These are phyloP conservation scores for Globisporangium camurandrum DNA, from an alignment of 352 stramenopile species.

Conservation along the genomic window DNA sequence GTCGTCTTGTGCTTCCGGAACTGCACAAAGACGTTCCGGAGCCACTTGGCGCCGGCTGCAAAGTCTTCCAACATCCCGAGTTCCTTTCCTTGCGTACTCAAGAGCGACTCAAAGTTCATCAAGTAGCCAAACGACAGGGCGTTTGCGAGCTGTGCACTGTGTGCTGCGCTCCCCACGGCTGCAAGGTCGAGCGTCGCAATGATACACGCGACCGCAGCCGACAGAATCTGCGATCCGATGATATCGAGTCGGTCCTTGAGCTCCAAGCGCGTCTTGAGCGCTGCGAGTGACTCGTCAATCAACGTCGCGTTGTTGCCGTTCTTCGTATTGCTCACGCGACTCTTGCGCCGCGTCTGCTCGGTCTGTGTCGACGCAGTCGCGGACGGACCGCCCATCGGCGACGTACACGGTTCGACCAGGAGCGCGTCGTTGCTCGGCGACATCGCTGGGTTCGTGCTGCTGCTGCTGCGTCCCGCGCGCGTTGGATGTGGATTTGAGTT, in stretches of 20 bases:
- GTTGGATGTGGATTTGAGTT: neutral
- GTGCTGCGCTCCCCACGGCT: conserved; percentile 37
- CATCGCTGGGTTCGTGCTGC: conserved; percentile 12
- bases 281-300: conserved; percentile 31
- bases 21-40: conserved; percentile 72
- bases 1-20: conserved; percentile 44
- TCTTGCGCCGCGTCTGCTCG: conserved; percentile 13
- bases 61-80: conserved; percentile 93
- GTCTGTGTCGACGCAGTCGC: conserved; percentile 18
- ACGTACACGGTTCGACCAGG: conserved; percentile 17
- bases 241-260: conserved; percentile 63
- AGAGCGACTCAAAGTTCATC: conserved; percentile 77
- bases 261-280: conserved; percentile 63
- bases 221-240: conserved; percentile 70
- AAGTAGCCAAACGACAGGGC: conserved; percentile 54
- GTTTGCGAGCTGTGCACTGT: conserved; percentile 49
- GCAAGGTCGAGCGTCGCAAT: conserved; percentile 63
- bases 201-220: conserved; percentile 57
- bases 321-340: conserved; percentile 12
- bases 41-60: conserved; percentile 70
- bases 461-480: neutral
- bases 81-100: conserved; percentile 92
- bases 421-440: conserved; percentile 26
- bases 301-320: conserved; percentile 2
- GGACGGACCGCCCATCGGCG: conserved; percentile 19